Evolutionary conservation across 768 basidiomycete genomes (phyloP).

Genomic region (Clitopilus passeckerianus): DNA sequence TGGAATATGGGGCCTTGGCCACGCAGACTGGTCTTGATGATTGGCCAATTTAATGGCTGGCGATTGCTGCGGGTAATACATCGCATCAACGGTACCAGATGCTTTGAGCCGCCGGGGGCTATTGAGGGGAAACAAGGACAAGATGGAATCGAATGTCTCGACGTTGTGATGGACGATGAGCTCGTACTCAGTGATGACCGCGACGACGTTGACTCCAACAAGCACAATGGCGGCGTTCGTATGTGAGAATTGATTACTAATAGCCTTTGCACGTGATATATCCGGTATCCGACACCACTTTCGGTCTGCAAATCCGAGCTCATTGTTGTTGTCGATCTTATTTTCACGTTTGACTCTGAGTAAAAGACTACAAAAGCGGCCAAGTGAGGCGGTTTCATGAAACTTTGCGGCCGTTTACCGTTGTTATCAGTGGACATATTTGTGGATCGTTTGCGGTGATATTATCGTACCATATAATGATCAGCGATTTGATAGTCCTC

Average conservation of each 20-base stretch:
- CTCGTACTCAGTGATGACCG: constrained; percentile 7
- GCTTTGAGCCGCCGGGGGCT: constrained; percentile 6
- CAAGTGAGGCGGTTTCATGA: neutral
- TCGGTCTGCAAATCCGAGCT: too few relatives aligned
- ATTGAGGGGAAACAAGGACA: neutral
- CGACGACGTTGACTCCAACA: constrained; percentile 14
- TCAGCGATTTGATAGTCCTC: neutral
- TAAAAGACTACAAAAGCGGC: neutral
- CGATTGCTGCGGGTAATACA: constrained; percentile 85
- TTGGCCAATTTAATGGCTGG: constrained; percentile 74
- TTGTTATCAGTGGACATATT: neutral
- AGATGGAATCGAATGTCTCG: constrained; percentile 1
- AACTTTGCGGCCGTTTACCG: neutral
- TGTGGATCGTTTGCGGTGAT: constrained; percentile 5
- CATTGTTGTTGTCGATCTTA: neutral
- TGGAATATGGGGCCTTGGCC: constrained; percentile 59
- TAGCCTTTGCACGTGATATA: constrained; percentile 7
- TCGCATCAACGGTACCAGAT: constrained; percentile 39
- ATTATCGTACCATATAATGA: constrained; percentile 7
- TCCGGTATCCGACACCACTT: neutral
- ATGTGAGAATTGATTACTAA: constrained; percentile 7
- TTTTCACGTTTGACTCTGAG: neutral
- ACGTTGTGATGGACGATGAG: constrained; percentile 12
- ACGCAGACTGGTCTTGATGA: constrained; percentile 73
- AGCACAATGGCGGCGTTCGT: constrained; percentile 13